Percentiles rank a stretch among this genome's conserved stretches.
phyloP scores from a whole-genome alignment of 2,329 filamentous ascomycete genomes.

The Alternaria sp. region DNA sequence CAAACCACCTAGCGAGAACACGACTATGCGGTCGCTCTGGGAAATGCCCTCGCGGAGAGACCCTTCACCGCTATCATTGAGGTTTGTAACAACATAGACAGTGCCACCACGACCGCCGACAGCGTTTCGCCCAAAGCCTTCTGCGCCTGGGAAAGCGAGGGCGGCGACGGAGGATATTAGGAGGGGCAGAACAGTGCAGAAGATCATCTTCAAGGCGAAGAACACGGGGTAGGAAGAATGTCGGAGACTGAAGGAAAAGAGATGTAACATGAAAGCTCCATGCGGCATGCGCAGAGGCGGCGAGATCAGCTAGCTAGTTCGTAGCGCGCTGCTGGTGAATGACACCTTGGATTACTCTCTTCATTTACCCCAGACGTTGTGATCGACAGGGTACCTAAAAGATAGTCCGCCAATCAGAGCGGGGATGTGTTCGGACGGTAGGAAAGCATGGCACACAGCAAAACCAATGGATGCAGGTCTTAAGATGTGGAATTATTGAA shows the following conservation, averaged over 20 bases:
- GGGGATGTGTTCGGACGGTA: background rate
- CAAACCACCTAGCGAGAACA: conserved; percentile 59
- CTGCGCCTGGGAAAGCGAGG: conserved; percentile 58
- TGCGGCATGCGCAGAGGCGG: background rate
- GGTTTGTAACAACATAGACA: conserved; percentile 58
- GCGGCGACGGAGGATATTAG: conserved; percentile 23
- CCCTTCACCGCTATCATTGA: conserved; percentile 56
- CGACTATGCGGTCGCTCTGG: conserved; percentile 55
- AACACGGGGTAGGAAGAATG: background rate
- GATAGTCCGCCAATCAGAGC: conserved; percentile 21
- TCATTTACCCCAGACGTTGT: conserved; percentile 16
- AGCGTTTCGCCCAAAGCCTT: conserved; percentile 58
- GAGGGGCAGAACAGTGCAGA: conserved; percentile 21
- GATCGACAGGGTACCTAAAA: conserved; percentile 8
- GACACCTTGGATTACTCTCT: conserved; percentile 2
- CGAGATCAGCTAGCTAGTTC: background rate
- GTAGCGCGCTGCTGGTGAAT: background rate
- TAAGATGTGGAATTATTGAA: background rate
- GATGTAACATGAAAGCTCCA: background rate
- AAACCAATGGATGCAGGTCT: background rate
- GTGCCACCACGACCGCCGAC: conserved; percentile 55
- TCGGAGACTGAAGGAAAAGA: background rate
- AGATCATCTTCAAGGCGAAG: conserved; percentile 15
- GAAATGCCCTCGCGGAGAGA: conserved; percentile 60
- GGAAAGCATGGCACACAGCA: background rate